Evolutionary conservation across 768 basidiomycete genomes (phyloP).

Genomic region (Rhizopogon vinicolor): DNA sequence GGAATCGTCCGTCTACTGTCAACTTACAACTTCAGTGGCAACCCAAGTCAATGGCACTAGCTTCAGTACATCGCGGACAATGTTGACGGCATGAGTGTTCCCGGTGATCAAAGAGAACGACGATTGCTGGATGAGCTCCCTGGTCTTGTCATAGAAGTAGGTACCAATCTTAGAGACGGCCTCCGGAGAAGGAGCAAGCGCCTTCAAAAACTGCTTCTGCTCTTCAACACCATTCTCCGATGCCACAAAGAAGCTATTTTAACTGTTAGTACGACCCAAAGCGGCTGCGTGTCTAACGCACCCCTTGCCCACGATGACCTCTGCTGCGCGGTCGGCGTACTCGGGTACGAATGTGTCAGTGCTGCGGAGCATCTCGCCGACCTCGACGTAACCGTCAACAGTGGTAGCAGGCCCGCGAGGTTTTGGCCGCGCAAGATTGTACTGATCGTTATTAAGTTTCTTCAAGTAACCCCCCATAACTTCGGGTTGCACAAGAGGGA

Average conservation of each 20-base stretch:
- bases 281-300: slow-evolving; percentile 20
- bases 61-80: slow-evolving; percentile 66
- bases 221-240: slow-evolving; percentile 32
- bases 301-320: slow-evolving; percentile 60
- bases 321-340: slow-evolving; percentile 45
- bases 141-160: slow-evolving; percentile 66
- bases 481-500: slow-evolving; percentile 81
- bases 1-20: background rate
- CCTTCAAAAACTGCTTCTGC: slow-evolving; percentile 44
- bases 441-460: slow-evolving; percentile 53
- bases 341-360: slow-evolving; percentile 39
- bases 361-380: slow-evolving; percentile 48
- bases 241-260: slow-evolving; percentile 60
- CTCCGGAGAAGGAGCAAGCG: slow-evolving; percentile 44
- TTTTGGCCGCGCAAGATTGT: slow-evolving; percentile 51
- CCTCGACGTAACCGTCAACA: slow-evolving; percentile 45
- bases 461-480: slow-evolving; percentile 58
- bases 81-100: slow-evolving; percentile 51
- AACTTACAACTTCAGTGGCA: slow-evolving; percentile 60
- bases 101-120: slow-evolving; percentile 58
- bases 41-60: slow-evolving; percentile 66
- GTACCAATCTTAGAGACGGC: slow-evolving; percentile 44
- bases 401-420: slow-evolving; percentile 18
- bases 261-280: slow-evolving; percentile 2
- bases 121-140: slow-evolving; percentile 46